Base-by-base conservation (phyloP, 495 filamentous ascomycete species). In the Tuber calosporum region DNA sequence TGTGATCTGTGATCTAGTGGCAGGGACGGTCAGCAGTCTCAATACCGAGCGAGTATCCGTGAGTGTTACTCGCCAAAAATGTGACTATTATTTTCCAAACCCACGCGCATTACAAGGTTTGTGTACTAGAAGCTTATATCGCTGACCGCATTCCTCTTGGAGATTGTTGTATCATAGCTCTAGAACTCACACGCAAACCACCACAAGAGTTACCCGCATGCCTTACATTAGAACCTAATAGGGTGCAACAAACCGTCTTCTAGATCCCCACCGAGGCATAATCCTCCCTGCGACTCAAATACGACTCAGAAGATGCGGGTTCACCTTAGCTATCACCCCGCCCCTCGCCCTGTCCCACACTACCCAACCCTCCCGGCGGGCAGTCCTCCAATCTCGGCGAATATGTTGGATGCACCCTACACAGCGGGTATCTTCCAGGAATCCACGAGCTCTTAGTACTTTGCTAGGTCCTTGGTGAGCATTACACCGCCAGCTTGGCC, bases 381-480 rank as follows among this genome's bases (percentile, higher is more conserved):
- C 37, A 38, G 37, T 6, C 2, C 6, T 38, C 37, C 37, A 38
- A 38, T 38, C 37, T 38, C 37, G 37, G 37, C 37, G 6, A 38
- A n/a, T n/a, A n/a, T n/a, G n/a, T n/a, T n/a, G n/a, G n/a, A n/a
- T n/a, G n/a, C n/a, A n/a, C n/a, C 86, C 78, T 89, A 88, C 40
- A 92, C 87, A 48, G 92, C 90, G 75, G 84, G 82, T 22, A 94
- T 86, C 39, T 90, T 88, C 90, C 93, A 96, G 62, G 89, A 89
- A 73, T 90, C 88, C 62, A 98, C 85, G 34, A 96, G 85, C 62
- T 92, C 89, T 6, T 91, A 89, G 81, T 99, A 99, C 78, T 91
- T 92, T 22, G 91, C 92, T 77, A 97, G 91, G 82, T 99, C 96
- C 76, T 97, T 97, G 67, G 91, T 93, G 37, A 98, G 93, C 88